Evolutionary conservation across 805 yeast genomes (phyloP), one percentile per base, ranked within the genome.

Genomic region (Kazachstania kunashirensis): DNA sequence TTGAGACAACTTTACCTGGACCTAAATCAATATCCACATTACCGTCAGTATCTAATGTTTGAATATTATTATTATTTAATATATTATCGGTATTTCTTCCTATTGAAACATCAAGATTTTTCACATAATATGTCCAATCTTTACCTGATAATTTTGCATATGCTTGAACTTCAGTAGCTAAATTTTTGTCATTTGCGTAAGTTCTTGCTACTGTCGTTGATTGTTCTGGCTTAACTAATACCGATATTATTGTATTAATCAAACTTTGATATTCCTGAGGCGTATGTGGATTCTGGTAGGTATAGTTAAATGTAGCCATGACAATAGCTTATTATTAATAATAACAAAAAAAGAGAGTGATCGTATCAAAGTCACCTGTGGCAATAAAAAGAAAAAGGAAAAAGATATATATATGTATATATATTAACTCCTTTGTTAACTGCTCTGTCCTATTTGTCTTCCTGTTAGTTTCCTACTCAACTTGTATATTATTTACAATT

Each of bases 1-100:
- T 74, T 16, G 92, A 79, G 3, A 92, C 97, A n/a, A 92, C 95
- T 59, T 89, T 89, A 9, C 96, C 89, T 1, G 98, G 98, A 2
- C 96, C 96, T 50, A 92, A 65, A 59, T 92, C 98, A 33, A 89
- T 89, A 52, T 86, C 75, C 3, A 45, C 42, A 8, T 17, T 31
- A 6, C 34, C 12, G 3, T 36, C 24, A n/a, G 14, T 24, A 12
- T 17, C 20, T 16, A 28, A 21, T 7, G 24, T 21, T 13, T 21
- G 30, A 20, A 16, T 26, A 25, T 5, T 7, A 5, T 24, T 24
- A 25, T 30, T 30, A 24, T 10, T 36, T 6, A 32, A 17, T 8
- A 18, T 8, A 29, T 37, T 46, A 27, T 63, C 64, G 2, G 95
- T 83, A 50, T 80, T 80, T 50, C 98, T 71, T n/a, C 98, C 98